Evolutionary conservation across 768 basidiomycete species (phyloP).

Genomic region (Neoboletus brunneissimus): DNA sequence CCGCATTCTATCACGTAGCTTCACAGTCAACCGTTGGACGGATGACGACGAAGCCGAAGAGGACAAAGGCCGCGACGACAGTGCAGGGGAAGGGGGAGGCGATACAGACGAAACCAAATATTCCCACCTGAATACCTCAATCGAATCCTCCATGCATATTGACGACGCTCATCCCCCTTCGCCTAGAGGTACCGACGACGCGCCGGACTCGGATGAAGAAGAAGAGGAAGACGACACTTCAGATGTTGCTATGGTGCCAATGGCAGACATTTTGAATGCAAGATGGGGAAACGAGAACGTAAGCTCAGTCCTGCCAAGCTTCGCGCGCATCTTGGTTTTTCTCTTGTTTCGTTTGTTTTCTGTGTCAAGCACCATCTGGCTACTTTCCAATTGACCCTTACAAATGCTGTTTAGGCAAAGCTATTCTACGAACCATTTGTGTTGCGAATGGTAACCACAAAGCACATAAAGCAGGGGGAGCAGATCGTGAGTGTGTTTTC

Average conservation of each 20-base stretch:
- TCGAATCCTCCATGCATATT: conserved; percentile 32
- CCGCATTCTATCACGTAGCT: conserved; percentile 88
- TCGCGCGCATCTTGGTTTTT: neutral
- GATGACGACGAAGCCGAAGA: conserved; percentile 29
- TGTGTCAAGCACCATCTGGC: neutral
- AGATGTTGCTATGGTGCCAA: conserved; percentile 87
- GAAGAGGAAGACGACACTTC: conserved; percentile 52
- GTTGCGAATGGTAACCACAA: conserved; percentile 81
- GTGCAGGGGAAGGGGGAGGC: conserved; percentile 37
- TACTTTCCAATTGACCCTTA: neutral
- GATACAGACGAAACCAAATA: conserved; percentile 34
- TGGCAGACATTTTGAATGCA: conserved; percentile 96
- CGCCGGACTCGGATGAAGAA: conserved; percentile 41
- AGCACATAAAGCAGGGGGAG: conserved; percentile 67
- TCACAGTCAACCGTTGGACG: conserved; percentile 69
- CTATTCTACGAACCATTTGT: conserved; percentile 73
- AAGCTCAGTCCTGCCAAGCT: conserved; percentile 19
- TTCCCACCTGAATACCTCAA: conserved; percentile 12
- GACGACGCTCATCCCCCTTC: conserved; percentile 15
- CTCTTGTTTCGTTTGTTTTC: neutral
- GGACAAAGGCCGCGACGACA: conserved; percentile 9
- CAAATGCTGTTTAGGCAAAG: conserved; percentile 55
- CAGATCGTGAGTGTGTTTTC: conserved; percentile 68
- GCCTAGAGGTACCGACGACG: conserved; percentile 17
- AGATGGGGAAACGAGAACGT: conserved; percentile 83